A percentile compares a stretch with the other conserved stretches of the same genome.
phyloP scores from a whole-genome alignment of 2,329 filamentous ascomycete species.

The Exophiala viscosa region DNA sequence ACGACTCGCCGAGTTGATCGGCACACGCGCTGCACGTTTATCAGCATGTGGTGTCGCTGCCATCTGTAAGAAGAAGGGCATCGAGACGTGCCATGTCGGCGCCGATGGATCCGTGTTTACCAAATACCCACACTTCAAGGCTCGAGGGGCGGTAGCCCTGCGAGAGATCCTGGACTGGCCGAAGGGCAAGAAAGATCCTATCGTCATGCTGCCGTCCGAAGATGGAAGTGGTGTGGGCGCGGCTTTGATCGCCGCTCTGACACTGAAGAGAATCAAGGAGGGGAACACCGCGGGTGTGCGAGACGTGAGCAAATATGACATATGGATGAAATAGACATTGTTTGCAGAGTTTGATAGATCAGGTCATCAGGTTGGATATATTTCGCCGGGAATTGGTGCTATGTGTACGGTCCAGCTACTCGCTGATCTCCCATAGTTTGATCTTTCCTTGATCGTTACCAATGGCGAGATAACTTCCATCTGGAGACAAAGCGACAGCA shows the following conservation, averaged over 20 bases:
- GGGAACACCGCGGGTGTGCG: slow-evolving; percentile 59
- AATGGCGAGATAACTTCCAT: slow-evolving; percentile 59
- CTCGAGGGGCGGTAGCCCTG: slow-evolving; percentile 80
- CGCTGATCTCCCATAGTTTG: slow-evolving; percentile 81
- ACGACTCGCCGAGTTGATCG: slow-evolving; percentile 86
- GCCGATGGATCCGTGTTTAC: slow-evolving; percentile 98
- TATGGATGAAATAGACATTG: slow-evolving; percentile 1
- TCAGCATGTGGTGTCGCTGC: slow-evolving; percentile 93
- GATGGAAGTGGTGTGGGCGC: slow-evolving; percentile 97
- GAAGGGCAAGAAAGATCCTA: slow-evolving; percentile 71
- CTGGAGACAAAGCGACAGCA: slow-evolving; percentile 52
- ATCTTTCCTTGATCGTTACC: slow-evolving; percentile 88
- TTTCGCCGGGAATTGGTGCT: too few species aligned
- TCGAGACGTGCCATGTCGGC: slow-evolving; percentile 83
- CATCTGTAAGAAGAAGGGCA: slow-evolving; percentile 94
- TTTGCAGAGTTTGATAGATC: neutral
- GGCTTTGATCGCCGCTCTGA: slow-evolving; percentile 79
- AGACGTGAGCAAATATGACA: slow-evolving; percentile 41
- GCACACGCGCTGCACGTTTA: slow-evolving; percentile 86
- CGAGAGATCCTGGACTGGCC: slow-evolving; percentile 96
- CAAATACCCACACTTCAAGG: slow-evolving; percentile 98
- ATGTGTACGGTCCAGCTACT: slow-evolving; percentile 38
- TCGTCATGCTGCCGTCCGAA: slow-evolving; percentile 85
- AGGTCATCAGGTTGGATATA: too few species aligned
- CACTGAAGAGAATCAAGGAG: slow-evolving; percentile 58